phyloP scores from a whole-genome alignment of 441 rosid species.

The Erodium texanum region DNA sequence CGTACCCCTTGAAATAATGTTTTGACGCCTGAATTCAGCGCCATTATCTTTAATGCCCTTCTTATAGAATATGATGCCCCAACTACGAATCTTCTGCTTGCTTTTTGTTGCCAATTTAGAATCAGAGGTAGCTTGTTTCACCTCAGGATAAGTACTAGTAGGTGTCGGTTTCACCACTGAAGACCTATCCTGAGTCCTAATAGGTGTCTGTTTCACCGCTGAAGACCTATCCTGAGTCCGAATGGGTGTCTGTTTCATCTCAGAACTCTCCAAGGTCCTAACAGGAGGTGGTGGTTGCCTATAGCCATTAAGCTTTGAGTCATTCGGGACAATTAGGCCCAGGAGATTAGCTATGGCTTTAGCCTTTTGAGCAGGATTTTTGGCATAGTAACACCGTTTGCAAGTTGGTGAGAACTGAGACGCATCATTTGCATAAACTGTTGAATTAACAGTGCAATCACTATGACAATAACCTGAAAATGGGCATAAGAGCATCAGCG shows the following conservation, averaged over 20 bases:
- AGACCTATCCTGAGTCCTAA: conserved; percentile 9
- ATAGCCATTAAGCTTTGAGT: conserved; percentile 34
- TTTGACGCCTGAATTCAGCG: conserved; percentile 49
- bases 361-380: conserved; percentile 31
- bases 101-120: conserved; percentile 29
- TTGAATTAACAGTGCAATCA: conserved; percentile 52
- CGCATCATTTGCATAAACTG: conserved; percentile 26
- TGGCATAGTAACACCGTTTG: conserved; percentile 58
- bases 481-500: not conserved
- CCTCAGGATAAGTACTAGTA: conserved; percentile 20
- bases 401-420: conserved; percentile 39
- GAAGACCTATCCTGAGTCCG: not conserved
- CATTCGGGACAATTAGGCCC: conserved; percentile 29
- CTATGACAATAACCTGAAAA: conserved; percentile 75
- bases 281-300: conserved; percentile 25
- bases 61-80: conserved; percentile 92
- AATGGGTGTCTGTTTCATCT: not conserved
- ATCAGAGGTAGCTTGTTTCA: conserved; percentile 35
- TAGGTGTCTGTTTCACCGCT: too few relatives aligned
- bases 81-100: conserved; percentile 37
- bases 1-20: conserved; percentile 43
- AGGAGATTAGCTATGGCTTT: conserved; percentile 44
- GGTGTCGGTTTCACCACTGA: too few relatives aligned
- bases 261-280: not conserved
- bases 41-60: conserved; percentile 37